Evolutionary conservation across 2,329 filamentous ascomycete genomes (phyloP), one percentile per base, ranked within the genome.

Genomic region (Triangularia verruculosa): DNA sequence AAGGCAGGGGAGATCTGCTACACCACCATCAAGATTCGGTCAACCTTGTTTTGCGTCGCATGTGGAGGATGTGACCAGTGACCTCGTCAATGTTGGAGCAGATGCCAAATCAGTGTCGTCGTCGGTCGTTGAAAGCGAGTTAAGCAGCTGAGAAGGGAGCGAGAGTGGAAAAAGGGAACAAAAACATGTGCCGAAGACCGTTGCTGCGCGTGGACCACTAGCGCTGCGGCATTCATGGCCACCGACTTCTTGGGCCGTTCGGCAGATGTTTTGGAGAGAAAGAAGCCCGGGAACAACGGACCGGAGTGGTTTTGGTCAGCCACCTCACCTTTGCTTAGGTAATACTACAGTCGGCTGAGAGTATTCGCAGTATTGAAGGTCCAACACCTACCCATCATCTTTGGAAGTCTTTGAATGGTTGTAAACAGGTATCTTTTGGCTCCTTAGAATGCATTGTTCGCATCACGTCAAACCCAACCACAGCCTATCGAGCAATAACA

Each of bases 121-220:
- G 34, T n/a, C 34, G 13, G 39, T 47, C n/a, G n/a, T 47, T 8
- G n/a, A 20, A 47, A 17, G 39, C n/a, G 39, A 47, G 39, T 22
- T 17, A 20, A 20, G 11, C n/a, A 43, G 34, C 34, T 43, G n/a
- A n/a, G 34, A 43, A 39, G 2, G 9, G 13, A n/a, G 15, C 22
- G 34, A 52, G 24, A 47, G 7, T 20, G 12, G 7, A 20, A 25
- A 17, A 58, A 25, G 39, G 22, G n/a, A 30, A 25, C n/a, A 58
- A 28, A 27, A 52, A 15, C 57, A 59, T 59, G 57, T 59, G 57
- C 57, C 57, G 57, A 59, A 59, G 52, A 52, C 39, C 39, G 57
- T 59, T 59, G 39, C 28, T 25, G 57, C 57, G 39, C 34, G n/a
- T 51, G 25, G 25, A 25, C 34, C 57, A 27, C 39, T 59, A 59